Evolutionary conservation across 257 asterid species (phyloP).

Genomic region (Cruciata laevipes): DNA sequence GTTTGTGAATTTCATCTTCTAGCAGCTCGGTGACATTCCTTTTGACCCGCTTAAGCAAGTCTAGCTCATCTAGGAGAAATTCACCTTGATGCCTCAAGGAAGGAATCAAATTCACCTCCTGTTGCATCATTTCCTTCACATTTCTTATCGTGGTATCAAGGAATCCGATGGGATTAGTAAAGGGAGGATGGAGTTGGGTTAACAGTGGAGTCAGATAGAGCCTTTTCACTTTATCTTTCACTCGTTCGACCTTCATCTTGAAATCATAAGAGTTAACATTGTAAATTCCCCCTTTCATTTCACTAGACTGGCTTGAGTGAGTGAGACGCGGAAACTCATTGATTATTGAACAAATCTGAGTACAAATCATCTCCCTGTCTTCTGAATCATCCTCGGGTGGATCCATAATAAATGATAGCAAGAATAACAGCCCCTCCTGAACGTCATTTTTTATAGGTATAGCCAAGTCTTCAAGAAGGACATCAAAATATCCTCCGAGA

Average conservation of each 20-base stretch:
- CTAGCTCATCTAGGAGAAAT: not conserved
- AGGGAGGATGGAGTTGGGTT: no score
- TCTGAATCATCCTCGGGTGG: not conserved
- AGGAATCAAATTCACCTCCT: not conserved
- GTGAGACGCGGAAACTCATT: not conserved
- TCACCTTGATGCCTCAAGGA: not conserved
- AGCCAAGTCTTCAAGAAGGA: not conserved
- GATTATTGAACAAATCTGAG: not conserved
- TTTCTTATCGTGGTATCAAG: not conserved
- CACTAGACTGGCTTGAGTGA: no score
- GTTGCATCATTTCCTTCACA: not conserved
- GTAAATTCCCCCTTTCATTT: no score
- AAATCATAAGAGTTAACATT: not conserved
- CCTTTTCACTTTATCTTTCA: not conserved
- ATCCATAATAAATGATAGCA: not conserved
- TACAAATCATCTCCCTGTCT: not conserved
- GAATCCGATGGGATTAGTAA: slow-evolving; percentile 1
- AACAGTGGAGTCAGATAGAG: no score
- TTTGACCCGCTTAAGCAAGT: not conserved
- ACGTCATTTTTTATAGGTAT: not conserved
- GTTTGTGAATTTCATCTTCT: not conserved
- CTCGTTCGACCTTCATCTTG: not conserved
- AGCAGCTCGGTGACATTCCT: not conserved
- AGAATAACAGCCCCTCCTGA: not conserved
- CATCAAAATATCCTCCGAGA: not conserved